These are phyloP conservation scores for Tetrahymena malaccensis DNA, from an alignment of 73 alveolate genomes.

Conservation along the genomic window DNA sequence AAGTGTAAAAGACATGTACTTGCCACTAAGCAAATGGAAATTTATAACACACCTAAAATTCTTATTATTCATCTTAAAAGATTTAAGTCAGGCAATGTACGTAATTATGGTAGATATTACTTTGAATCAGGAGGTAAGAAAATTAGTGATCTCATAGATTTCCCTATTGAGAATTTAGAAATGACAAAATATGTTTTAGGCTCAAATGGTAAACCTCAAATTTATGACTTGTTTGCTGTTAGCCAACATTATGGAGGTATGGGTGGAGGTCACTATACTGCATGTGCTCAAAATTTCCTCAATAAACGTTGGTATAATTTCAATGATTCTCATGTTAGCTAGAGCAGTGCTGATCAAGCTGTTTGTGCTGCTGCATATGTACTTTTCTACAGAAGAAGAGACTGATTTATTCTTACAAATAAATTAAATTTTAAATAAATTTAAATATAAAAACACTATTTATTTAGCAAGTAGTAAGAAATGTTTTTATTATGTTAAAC, in stretches of 20 bases:
- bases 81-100: slow-evolving; percentile 60
- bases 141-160: slow-evolving; percentile 40
- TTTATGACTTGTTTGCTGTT: slow-evolving; percentile 74
- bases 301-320: slow-evolving; percentile 52
- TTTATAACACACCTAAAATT: slow-evolving; percentile 75
- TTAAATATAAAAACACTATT: background rate
- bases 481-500: too few relatives aligned
- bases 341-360: slow-evolving; percentile 35
- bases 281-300: slow-evolving; percentile 62
- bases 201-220: slow-evolving; percentile 30
- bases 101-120: slow-evolving; percentile 14
- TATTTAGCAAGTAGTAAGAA: background rate
- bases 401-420: background rate
- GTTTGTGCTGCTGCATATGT: slow-evolving; percentile 67
- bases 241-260: slow-evolving; percentile 88
- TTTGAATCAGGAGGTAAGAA: slow-evolving; percentile 29
- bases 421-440: background rate
- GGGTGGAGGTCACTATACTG: slow-evolving; percentile 93
- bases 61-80: slow-evolving; percentile 75
- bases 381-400: slow-evolving; percentile 73
- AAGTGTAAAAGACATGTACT: slow-evolving; percentile 79
- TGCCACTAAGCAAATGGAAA: slow-evolving; percentile 77
- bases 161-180: slow-evolving; percentile 59
- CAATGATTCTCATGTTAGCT: slow-evolving; percentile 57
- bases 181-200: slow-evolving; percentile 36